A percentile compares a stretch with the other conserved stretches of the same genome.
phyloP scores from a whole-genome alignment of 495 filamentous ascomycete genomes.

The Aspergillus bertholletiae region DNA sequence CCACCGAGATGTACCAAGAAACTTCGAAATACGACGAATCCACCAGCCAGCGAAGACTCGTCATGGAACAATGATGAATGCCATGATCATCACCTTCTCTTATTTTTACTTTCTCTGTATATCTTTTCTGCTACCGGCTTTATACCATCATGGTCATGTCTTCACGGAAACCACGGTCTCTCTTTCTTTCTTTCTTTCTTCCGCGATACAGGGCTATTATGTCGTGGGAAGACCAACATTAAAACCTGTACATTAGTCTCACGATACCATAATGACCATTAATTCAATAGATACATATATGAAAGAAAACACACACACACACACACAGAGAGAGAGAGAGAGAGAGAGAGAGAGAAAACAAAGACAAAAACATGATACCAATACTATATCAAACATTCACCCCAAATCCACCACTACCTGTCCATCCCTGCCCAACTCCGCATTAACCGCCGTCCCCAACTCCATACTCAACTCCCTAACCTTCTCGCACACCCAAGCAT shows the following conservation, averaged over 20 bases:
- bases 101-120: background rate
- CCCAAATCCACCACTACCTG: constrained; percentile 27
- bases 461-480: constrained; percentile 19
- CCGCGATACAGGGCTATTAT: background rate
- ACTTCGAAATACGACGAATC: constrained; percentile 14
- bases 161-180: no score
- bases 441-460: constrained; percentile 14
- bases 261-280: background rate
- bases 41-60: constrained; percentile 21
- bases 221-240: background rate
- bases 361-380: no score
- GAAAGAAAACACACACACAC: background rate
- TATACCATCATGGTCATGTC: no score
- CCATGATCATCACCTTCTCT: background rate
- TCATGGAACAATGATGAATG: constrained; percentile 20
- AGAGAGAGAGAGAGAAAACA: no score
- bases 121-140: background rate
- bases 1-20: constrained; percentile 34
- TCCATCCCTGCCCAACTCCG: constrained; percentile 17
- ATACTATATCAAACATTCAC: no score
- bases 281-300: background rate
- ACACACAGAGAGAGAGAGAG: no score
- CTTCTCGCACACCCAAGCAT: constrained; percentile 22
- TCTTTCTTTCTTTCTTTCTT: background rate
- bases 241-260: background rate